Evolutionary conservation across 441 rosid genomes (phyloP).

Genomic region (Macaranga tanarius): DNA sequence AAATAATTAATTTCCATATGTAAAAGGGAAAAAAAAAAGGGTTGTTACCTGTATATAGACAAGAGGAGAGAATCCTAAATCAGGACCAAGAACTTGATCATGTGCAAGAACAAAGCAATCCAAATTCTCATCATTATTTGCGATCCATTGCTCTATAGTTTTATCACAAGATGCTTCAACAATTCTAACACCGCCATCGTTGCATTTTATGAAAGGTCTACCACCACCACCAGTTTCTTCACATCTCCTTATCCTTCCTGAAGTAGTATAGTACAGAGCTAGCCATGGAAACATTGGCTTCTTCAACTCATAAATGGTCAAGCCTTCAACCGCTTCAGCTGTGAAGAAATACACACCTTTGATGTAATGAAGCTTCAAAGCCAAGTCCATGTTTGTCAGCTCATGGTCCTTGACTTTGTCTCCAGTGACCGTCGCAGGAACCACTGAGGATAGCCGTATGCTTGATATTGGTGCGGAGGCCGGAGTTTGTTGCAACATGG

Average conservation of each 20-base stretch:
- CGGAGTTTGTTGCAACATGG: constrained; percentile 1
- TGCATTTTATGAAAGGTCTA: constrained; percentile 58
- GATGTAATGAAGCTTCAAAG: constrained; percentile 71
- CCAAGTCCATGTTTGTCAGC: constrained; percentile 53
- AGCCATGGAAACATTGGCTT: constrained; percentile 41
- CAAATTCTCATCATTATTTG: constrained; percentile 20
- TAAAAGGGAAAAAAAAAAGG: too few species aligned
- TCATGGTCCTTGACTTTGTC: constrained; percentile 35
- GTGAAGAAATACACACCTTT: constrained; percentile 57
- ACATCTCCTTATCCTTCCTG: constrained; percentile 53
- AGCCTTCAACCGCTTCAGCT: constrained; percentile 29
- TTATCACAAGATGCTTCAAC: constrained; percentile 50
- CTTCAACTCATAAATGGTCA: constrained; percentile 42
- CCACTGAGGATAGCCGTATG: constrained; percentile 49
- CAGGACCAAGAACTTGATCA: constrained; percentile 61
- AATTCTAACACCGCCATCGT: constrained; percentile 65
- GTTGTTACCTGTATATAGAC: constrained; percentile 56
- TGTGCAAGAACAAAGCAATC: constrained; percentile 41
- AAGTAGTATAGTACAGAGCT: constrained; percentile 30
- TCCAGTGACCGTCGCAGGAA: constrained; percentile 45
- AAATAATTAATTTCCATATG: too few species aligned
- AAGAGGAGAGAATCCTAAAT: constrained; percentile 61
- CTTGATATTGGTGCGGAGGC: constrained; percentile 29
- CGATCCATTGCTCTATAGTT: constrained; percentile 55
- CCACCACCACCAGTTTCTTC: constrained; percentile 7